A percentile compares a stretch with the other conserved stretches of the same genome.
Evolutionary conservation across 208 protist species (phyloP).

Genomic region (Spongospora subterranea): DNA sequence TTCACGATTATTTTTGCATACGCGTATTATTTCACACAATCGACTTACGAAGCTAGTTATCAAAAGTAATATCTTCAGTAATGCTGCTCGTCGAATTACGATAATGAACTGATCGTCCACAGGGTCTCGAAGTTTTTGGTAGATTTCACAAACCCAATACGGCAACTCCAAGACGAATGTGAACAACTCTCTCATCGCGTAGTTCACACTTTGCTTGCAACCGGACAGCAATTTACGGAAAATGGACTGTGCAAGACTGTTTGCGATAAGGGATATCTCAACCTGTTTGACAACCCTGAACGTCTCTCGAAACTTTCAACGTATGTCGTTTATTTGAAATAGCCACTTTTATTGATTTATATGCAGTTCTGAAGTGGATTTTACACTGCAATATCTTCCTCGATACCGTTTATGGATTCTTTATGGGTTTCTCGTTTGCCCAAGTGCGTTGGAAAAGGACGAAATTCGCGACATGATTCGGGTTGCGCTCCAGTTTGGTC

Average conservation of each 20-base stretch:
- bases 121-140: constrained; percentile 42
- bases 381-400: not conserved
- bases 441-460: constrained; percentile 19
- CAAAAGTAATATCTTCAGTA: not conserved
- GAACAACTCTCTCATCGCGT: constrained; percentile 46
- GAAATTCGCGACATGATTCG: constrained; percentile 31
- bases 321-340: not conserved
- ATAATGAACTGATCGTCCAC: not conserved
- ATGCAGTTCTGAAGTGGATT: constrained; percentile 2
- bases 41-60: constrained; percentile 48
- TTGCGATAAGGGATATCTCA: constrained; percentile 29
- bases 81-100: not conserved
- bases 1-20: constrained; percentile 38
- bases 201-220: not conserved
- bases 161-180: constrained; percentile 27
- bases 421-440: constrained; percentile 31
- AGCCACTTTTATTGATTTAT: not conserved
- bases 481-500: not conserved
- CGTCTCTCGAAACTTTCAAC: not conserved
- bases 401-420: constrained; percentile 41
- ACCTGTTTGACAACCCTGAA: not conserved
- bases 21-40: constrained; percentile 33
- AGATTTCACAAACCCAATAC: constrained; percentile 18
- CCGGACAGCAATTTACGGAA: not conserved
- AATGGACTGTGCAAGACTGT: not conserved